Percentiles rank a stretch among this genome's conserved stretches.
Conservation (phyloP, 495 filamentous ascomycete genomes). For the Aspergillus panamensis region DNA sequence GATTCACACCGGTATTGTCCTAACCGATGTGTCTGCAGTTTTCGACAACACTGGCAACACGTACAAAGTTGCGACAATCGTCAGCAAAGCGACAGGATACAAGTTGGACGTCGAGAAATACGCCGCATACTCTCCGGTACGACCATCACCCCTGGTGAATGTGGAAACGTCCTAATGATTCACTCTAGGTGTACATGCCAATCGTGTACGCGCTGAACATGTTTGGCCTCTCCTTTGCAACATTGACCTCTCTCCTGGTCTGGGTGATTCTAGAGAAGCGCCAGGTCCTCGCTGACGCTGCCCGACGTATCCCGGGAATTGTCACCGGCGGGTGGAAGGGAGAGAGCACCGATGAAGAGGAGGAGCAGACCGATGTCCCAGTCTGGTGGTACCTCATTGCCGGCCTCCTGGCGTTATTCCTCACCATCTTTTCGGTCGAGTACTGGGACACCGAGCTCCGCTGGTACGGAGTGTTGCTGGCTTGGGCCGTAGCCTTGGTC, state of each 20-base stretch:
- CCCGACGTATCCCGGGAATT: not conserved
- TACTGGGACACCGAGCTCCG: conserved; percentile 69
- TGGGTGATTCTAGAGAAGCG: conserved; percentile 58
- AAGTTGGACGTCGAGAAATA: conserved; percentile 68
- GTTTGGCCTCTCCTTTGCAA: conserved; percentile 78
- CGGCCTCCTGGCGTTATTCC: conserved; percentile 63
- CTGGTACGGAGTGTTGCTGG: conserved; percentile 63
- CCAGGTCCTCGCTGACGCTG: conserved; percentile 9
- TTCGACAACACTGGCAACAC: conserved; percentile 76
- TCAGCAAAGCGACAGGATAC: conserved; percentile 53
- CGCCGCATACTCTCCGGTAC: conserved; percentile 63
- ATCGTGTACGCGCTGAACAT: conserved; percentile 74
- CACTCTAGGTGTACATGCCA: conserved; percentile 69
- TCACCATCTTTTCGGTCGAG: conserved; percentile 80
- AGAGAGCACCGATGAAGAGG: conserved; percentile 37
- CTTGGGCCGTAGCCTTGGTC: conserved; percentile 65
- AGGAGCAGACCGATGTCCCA: conserved; percentile 56
- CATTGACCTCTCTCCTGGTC: conserved; percentile 62
- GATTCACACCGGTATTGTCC: not conserved
- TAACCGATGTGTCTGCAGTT: conserved; percentile 36
- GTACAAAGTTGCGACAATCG: conserved; percentile 72
- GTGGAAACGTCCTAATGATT: no score
- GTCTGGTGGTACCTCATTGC: conserved; percentile 72
- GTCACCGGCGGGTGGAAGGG: not conserved
- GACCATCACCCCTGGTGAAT: no score